Percentiles rank a stretch among this genome's conserved stretches.
These are phyloP conservation scores for Penicillium coprophilum DNA, from an alignment of 495 filamentous ascomycete genomes.

Conservation along the genomic window DNA sequence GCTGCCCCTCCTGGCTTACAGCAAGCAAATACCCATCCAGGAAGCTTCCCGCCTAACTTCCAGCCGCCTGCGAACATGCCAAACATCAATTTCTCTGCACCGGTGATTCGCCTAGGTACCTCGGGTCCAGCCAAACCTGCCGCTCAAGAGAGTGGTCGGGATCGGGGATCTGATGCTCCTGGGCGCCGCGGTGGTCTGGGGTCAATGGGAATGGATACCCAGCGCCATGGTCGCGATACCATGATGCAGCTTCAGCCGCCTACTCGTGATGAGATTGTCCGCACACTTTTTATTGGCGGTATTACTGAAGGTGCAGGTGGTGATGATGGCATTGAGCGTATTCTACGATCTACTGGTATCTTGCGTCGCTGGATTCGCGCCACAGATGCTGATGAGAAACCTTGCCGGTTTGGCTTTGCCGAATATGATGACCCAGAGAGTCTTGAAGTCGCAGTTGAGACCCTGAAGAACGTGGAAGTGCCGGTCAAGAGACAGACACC, in stretches of 20 bases:
- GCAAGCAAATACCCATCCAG: slow-evolving; percentile 67
- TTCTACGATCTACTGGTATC: slow-evolving; percentile 74
- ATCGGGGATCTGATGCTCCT: slow-evolving; percentile 46
- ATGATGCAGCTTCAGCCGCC: slow-evolving; percentile 81
- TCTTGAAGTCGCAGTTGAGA: slow-evolving; percentile 80
- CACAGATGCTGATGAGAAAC: slow-evolving; percentile 78
- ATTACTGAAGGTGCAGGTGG: slow-evolving; percentile 75
- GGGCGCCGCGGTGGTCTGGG: slow-evolving; percentile 70
- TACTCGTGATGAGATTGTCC: slow-evolving; percentile 82
- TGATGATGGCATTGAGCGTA: slow-evolving; percentile 79
- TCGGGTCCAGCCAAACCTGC: slow-evolving; percentile 65
- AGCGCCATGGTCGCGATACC: slow-evolving; percentile 68
- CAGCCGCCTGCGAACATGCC: slow-evolving; percentile 91
- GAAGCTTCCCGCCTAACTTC: slow-evolving; percentile 78
- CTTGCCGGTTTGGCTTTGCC: slow-evolving; percentile 89
- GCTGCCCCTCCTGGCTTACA: slow-evolving; percentile 78
- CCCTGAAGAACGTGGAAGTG: slow-evolving; percentile 81
- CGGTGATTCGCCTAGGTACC: slow-evolving; percentile 88
- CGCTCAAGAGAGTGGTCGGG: slow-evolving; percentile 51
- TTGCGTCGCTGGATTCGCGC: slow-evolving; percentile 83
- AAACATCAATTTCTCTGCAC: slow-evolving; percentile 97
- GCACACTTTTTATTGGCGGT: slow-evolving; percentile 86
- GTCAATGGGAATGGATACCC: slow-evolving; percentile 61
- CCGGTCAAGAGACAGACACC: slow-evolving; percentile 69
- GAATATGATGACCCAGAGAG: slow-evolving; percentile 94